Evolutionary conservation across 192 early-diverging fungal genomes (phyloP).

Genomic region (Podila clonocystis): DNA sequence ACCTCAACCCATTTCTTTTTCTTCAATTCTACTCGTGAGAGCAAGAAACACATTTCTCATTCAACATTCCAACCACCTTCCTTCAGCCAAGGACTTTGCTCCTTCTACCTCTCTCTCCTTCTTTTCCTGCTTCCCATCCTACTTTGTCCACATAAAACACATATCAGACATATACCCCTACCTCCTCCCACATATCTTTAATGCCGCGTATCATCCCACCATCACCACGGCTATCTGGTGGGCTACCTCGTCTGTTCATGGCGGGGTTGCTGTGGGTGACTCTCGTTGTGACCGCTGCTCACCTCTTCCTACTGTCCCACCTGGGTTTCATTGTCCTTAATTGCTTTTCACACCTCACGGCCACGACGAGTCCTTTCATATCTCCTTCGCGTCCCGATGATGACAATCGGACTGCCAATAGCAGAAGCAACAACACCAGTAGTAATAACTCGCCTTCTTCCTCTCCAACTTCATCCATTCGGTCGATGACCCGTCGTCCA

Average conservation of each 20-base stretch:
- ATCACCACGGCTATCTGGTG: constrained; percentile 10
- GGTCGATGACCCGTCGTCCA: constrained; percentile 12
- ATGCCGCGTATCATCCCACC: constrained; percentile 5
- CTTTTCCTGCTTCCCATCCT: constrained; percentile 18
- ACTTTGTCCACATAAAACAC: constrained; percentile 5
- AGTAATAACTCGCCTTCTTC: neutral
- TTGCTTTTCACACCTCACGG: constrained; percentile 39
- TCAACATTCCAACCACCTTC: constrained; percentile 4
- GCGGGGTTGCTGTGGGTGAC: constrained; percentile 40
- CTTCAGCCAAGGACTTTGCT: too few relatives aligned
- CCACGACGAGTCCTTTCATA: neutral
- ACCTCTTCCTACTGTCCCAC: constrained; percentile 37
- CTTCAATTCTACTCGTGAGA: neutral
- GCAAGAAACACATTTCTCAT: neutral
- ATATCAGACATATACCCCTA: neutral
- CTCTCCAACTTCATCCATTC: constrained; percentile 5
- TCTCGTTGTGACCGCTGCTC: constrained; percentile 28
- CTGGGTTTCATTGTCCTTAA: constrained; percentile 42
- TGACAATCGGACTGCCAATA: neutral
- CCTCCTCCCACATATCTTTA: neutral
- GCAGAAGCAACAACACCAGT: neutral
- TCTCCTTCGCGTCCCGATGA: constrained; percentile 3
- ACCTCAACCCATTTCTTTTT: neutral
- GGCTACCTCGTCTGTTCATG: constrained; percentile 39
- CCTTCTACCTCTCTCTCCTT: neutral